These are phyloP conservation scores for Plectosphaerella sp. DNA, from an alignment of 2,329 filamentous ascomycete genomes.

Conservation along the genomic window DNA sequence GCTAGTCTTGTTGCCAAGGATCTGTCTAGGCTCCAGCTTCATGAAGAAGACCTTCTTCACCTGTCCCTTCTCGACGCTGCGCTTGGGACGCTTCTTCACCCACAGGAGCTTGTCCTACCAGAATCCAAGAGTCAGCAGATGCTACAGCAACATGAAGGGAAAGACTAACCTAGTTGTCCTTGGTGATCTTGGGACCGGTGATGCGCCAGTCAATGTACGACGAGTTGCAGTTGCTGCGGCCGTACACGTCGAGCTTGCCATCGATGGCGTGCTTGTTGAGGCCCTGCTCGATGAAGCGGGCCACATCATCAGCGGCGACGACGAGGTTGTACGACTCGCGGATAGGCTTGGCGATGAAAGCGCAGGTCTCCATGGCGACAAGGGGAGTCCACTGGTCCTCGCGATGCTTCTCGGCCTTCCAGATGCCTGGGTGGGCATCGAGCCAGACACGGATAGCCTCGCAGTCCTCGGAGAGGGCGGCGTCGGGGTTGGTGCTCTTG, in stretches of 20 bases:
- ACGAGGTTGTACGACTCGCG: too few relatives aligned
- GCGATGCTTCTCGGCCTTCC: background rate
- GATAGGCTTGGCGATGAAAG: background rate
- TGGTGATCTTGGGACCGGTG: background rate
- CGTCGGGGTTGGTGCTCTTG: background rate
- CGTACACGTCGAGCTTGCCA: background rate
- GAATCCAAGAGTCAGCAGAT: too few relatives aligned
- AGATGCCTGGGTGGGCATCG: background rate
- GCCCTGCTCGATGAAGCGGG: constrained; percentile 28
- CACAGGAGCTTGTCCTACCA: too few relatives aligned
- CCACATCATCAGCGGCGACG: background rate
- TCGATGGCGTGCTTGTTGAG: constrained; percentile 26
- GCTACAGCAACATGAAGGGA: too few relatives aligned
- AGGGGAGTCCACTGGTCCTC: background rate
- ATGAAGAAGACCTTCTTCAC: too few relatives aligned
- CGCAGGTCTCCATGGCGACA: background rate
- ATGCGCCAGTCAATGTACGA: background rate
- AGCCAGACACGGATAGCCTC: background rate
- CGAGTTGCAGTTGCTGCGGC: background rate
- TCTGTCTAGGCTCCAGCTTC: too few relatives aligned
- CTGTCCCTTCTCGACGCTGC: too few relatives aligned
- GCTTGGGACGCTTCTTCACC: too few relatives aligned
- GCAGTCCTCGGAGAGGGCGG: background rate
- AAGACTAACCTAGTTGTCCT: too few relatives aligned
- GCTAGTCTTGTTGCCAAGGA: too few relatives aligned